Evolutionary conservation across 2,329 filamentous ascomycete genomes (phyloP).

Genomic region (Nothophoma quercina): DNA sequence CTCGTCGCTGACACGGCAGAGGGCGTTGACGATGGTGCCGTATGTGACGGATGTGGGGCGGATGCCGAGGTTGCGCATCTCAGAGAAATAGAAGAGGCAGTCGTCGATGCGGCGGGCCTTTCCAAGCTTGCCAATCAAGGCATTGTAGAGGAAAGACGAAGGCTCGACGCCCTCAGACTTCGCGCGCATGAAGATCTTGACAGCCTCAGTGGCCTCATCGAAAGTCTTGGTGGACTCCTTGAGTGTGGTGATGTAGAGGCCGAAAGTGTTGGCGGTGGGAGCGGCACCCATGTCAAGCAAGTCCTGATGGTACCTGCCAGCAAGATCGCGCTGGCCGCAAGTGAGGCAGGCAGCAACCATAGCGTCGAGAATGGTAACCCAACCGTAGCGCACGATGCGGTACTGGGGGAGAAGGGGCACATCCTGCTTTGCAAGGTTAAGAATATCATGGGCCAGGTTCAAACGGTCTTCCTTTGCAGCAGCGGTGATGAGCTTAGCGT

Average conservation of each 20-base stretch:
- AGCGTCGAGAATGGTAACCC: conserved; percentile 94
- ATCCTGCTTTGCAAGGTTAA: conserved; percentile 87
- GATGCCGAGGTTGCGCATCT: conserved; percentile 93
- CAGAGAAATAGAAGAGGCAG: conserved; percentile 96
- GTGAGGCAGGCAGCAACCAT: conserved; percentile 94
- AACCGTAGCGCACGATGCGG: conserved; percentile 88
- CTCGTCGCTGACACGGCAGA: conserved; percentile 96
- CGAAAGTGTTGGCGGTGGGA: conserved; percentile 96
- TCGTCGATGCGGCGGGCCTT: conserved; percentile 98
- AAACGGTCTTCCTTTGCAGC: conserved; percentile 86
- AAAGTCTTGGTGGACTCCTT: conserved; percentile 98
- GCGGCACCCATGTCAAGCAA: conserved; percentile 88
- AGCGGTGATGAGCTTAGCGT: conserved; percentile 91
- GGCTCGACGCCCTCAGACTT: conserved; percentile 94
- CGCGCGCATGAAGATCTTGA: conserved; percentile 96
- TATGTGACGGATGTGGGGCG: conserved; percentile 98
- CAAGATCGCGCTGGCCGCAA: conserved; percentile 79
- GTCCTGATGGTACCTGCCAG: conserved; percentile 89
- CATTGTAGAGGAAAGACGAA: conserved; percentile 97
- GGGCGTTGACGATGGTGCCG: conserved; percentile 95
- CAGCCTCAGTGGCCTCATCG: conserved; percentile 94
- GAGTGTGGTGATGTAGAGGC: conserved; percentile 97
- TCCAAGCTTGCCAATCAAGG: conserved; percentile 95
- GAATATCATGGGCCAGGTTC: conserved; percentile 82
- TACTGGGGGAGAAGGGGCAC: conserved; percentile 86